Evolutionary conservation across 257 asterid genomes (phyloP).

Genomic region (Agastache rugosa): DNA sequence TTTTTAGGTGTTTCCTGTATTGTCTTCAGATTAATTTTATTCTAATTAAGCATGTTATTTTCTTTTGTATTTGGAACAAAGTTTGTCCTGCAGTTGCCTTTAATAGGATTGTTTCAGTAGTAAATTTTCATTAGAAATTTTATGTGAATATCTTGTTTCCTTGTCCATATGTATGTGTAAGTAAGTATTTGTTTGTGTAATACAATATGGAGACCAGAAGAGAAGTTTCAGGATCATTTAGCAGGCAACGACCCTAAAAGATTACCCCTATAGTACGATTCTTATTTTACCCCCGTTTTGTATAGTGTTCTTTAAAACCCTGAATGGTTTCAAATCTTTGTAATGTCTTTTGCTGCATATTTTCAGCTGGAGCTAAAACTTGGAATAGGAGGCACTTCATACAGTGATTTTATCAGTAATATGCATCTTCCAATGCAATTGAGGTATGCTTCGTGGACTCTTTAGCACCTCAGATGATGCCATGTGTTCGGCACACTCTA

Average conservation of each 20-base stretch:
- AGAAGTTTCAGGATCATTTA: background rate
- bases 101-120: background rate
- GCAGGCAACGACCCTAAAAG: background rate
- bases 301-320: slow-evolving; percentile 5
- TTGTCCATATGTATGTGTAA: background rate
- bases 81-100: background rate
- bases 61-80: background rate
- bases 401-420: slow-evolving; percentile 79
- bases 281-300: background rate
- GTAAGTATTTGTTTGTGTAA: background rate
- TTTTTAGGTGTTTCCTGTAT: background rate
- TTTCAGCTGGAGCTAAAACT: slow-evolving; percentile 86
- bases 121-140: background rate
- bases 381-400: slow-evolving; percentile 94
- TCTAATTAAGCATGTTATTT: slow-evolving; percentile 8
- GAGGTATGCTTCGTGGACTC: slow-evolving; percentile 56
- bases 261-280: slow-evolving; percentile 9
- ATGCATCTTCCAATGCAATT: slow-evolving; percentile 96
- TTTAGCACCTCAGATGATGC: slow-evolving; percentile 3
- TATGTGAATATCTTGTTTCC: background rate
- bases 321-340: slow-evolving; percentile 27
- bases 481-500: background rate
- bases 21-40: background rate
- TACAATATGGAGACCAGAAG: background rate
- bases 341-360: slow-evolving; percentile 28